Conservation (phyloP, 352 stramenopile species). For the Phytophthora citricola region DNA sequence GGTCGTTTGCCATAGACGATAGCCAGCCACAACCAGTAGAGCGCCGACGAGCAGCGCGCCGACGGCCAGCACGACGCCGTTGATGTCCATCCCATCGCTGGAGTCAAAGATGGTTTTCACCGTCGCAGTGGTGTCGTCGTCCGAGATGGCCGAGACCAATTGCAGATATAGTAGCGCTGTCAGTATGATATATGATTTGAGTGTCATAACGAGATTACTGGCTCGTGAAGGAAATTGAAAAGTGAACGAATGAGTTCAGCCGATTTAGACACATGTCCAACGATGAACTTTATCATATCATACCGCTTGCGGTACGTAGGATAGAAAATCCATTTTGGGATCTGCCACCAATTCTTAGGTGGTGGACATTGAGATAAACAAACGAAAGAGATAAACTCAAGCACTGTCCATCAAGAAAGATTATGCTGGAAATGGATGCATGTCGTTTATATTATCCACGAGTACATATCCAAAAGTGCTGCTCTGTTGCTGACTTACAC, state of each 20-base stretch:
- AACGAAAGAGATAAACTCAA: slow-evolving; percentile 1
- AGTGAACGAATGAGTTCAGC: slow-evolving; percentile 11
- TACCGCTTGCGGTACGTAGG: slow-evolving; percentile 1
- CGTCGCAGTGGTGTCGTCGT: slow-evolving; percentile 33
- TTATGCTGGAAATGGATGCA: slow-evolving; percentile 20
- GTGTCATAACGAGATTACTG: not conserved
- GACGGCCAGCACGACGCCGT: slow-evolving; percentile 45
- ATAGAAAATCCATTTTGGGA: slow-evolving; percentile 25
- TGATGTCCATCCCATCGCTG: slow-evolving; percentile 41
- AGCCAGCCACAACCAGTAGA: slow-evolving; percentile 54
- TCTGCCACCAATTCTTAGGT: slow-evolving; percentile 5
- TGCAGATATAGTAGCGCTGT: slow-evolving; percentile 19
- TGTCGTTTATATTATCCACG: slow-evolving; percentile 36
- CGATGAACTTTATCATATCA: slow-evolving; percentile 1
- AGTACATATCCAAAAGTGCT: slow-evolving; percentile 24
- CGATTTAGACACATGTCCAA: slow-evolving; percentile 21
- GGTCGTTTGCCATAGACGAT: slow-evolving; percentile 64
- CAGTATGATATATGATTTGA: slow-evolving; percentile 1
- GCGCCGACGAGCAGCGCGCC: slow-evolving; percentile 52
- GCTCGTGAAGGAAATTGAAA: slow-evolving; percentile 22
- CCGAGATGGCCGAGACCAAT: slow-evolving; percentile 8
- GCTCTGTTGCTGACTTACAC: slow-evolving; percentile 23
- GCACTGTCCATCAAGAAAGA: not conserved
- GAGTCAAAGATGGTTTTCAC: slow-evolving; percentile 47
- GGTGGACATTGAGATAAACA: slow-evolving; percentile 25